phyloP scores from a whole-genome alignment of 441 rosid genomes.

The Eruca vesicaria region DNA sequence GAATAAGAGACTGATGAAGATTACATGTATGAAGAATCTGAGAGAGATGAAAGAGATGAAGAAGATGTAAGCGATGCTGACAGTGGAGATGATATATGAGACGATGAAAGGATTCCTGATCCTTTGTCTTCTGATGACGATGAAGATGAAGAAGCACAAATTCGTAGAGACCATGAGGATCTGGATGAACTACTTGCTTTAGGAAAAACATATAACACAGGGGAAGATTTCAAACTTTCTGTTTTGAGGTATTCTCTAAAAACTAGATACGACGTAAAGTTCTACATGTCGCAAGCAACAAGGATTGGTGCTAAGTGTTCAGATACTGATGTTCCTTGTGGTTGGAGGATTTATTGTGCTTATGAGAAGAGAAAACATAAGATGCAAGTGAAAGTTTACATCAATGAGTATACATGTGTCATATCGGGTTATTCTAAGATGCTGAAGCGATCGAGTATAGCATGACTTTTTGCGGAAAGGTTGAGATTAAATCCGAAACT shows the following conservation, averaged over 20 bases:
- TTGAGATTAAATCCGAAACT: neutral
- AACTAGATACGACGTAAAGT: neutral
- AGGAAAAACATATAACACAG: too few species aligned
- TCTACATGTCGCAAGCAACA: neutral
- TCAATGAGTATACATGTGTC: neutral
- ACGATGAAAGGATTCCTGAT: neutral
- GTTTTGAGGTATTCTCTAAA: neutral
- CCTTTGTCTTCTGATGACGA: neutral
- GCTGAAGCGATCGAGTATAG: neutral
- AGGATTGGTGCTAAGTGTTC: neutral
- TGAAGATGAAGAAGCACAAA: too few species aligned
- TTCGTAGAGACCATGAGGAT: too few species aligned
- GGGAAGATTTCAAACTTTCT: neutral
- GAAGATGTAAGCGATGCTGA: neutral
- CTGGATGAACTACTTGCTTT: too few species aligned
- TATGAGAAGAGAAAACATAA: neutral
- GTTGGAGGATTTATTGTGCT: neutral
- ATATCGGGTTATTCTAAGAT: neutral
- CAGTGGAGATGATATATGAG: neutral
- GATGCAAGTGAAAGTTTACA: neutral
- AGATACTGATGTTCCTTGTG: neutral
- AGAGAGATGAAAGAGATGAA: neutral
- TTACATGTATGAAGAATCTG: neutral
- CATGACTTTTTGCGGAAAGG: neutral
- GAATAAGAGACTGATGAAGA: neutral